These are phyloP conservation scores for Excoecaria cochinchinensis DNA, from an alignment of 345 rosid genomes.

Conservation along the genomic window DNA sequence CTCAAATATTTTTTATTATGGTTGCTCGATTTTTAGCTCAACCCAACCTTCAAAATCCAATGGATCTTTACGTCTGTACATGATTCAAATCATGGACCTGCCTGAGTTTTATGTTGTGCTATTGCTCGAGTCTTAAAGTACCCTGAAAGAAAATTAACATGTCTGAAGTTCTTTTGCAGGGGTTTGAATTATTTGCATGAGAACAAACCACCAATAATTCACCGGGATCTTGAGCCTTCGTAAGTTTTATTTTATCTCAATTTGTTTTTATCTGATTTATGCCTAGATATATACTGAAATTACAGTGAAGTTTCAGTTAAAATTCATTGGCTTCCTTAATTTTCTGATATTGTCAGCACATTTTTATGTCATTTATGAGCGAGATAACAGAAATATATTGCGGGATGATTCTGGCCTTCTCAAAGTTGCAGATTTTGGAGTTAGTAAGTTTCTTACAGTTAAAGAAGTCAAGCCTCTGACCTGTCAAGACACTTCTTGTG, in stretches of 20 bases:
- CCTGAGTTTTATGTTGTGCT: background rate
- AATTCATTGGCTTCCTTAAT: slow-evolving; percentile 29
- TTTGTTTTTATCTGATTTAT: background rate
- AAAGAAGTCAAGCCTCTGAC: slow-evolving; percentile 77
- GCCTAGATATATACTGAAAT: background rate
- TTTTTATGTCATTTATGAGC: slow-evolving; percentile 37
- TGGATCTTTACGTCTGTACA: background rate
- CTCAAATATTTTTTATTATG: background rate
- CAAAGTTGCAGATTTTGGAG: slow-evolving; percentile 97
- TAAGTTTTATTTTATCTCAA: slow-evolving; percentile 45
- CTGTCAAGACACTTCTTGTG: slow-evolving; percentile 63
- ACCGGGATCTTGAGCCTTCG: slow-evolving; percentile 99
- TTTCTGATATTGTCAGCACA: slow-evolving; percentile 32
- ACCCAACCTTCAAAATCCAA: background rate
- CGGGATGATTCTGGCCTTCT: slow-evolving; percentile 92
- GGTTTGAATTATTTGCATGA: slow-evolving; percentile 96
- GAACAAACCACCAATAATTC: slow-evolving; percentile 82
- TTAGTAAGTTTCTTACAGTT: slow-evolving; percentile 83
- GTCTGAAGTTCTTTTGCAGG: slow-evolving; percentile 40
- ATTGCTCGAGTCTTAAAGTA: background rate
- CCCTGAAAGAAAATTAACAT: slow-evolving; percentile 15
- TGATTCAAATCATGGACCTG: background rate
- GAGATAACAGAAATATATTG: slow-evolving; percentile 71
- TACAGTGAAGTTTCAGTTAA: slow-evolving; percentile 7
- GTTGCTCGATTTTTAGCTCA: background rate